These are phyloP conservation scores for Fraxinus baroniana DNA, from an alignment of 305 asterid species.

Conservation along the genomic window DNA sequence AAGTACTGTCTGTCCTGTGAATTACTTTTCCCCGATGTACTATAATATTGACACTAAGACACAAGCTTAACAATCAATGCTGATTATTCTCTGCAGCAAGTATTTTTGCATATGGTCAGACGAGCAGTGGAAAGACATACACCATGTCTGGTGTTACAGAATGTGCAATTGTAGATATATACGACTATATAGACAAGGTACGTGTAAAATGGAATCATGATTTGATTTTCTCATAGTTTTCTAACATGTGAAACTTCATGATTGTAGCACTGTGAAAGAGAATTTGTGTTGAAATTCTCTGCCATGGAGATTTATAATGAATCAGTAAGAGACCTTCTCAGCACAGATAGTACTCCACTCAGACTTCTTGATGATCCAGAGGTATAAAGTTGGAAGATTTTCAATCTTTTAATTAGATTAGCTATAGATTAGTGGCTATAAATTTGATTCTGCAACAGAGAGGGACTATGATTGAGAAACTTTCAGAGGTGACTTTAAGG, in stretches of 20 bases:
- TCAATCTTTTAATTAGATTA: neutral
- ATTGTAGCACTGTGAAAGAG: conserved; percentile 60
- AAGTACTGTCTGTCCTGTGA: conserved; percentile 26
- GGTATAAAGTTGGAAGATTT: conserved; percentile 37
- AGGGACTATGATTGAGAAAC: conserved; percentile 85
- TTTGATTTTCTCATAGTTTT: neutral
- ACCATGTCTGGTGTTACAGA: conserved; percentile 87
- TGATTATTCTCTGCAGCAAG: conserved; percentile 58
- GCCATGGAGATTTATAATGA: conserved; percentile 98
- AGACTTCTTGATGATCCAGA: conserved; percentile 97
- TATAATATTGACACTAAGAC: neutral
- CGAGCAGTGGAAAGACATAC: conserved; percentile 95
- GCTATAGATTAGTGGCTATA: neutral
- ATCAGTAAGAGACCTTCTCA: conserved; percentile 78
- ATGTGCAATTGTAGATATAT: conserved; percentile 63
- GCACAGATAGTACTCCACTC: conserved; percentile 56
- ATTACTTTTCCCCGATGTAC: neutral
- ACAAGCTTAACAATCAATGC: conserved; percentile 3
- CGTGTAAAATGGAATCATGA: neutral
- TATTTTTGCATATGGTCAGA: conserved; percentile 94
- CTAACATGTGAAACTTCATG: neutral
- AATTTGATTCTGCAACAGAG: conserved; percentile 39
- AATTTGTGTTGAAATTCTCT: conserved; percentile 68
- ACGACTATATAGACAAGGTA: conserved; percentile 61
- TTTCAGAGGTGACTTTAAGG: conserved; percentile 66